Percentiles rank a stretch among this genome's conserved stretches.
These are phyloP conservation scores for Polyporus tsugae DNA, from an alignment of 1,284 basidiomycete species.

Conservation along the genomic window DNA sequence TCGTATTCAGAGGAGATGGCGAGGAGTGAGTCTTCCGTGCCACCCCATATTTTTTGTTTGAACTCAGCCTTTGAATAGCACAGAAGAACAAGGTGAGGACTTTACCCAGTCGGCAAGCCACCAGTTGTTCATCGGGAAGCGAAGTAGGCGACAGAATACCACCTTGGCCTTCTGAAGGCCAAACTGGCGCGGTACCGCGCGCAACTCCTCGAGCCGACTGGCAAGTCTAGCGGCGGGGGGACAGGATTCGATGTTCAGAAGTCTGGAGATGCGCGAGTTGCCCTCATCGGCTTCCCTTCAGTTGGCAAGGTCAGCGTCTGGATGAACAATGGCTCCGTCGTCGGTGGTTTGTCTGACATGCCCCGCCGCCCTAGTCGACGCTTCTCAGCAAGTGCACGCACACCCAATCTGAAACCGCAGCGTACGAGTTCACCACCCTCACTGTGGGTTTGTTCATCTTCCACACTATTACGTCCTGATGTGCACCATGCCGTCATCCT, in stretches of 20 bases:
- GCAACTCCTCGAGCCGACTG: conserved; percentile 86
- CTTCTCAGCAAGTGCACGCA: conserved; percentile 92
- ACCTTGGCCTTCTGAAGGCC: conserved; percentile 88
- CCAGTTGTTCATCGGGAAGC: conserved; percentile 19
- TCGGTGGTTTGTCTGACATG: conserved; percentile 5
- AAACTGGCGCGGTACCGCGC: conserved; percentile 93
- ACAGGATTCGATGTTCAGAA: conserved; percentile 96
- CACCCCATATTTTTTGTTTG: conserved; percentile 17
- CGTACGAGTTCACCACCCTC: conserved; percentile 96
- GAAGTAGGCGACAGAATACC: conserved; percentile 89
- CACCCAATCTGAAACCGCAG: conserved; percentile 88
- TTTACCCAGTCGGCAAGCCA: background rate
- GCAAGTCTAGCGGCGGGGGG: conserved; percentile 84
- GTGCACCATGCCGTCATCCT: conserved; percentile 20
- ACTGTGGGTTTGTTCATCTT: conserved; percentile 60
- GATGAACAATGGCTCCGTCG: background rate
- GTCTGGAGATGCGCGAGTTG: conserved; percentile 92
- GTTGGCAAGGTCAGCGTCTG: conserved; percentile 79
- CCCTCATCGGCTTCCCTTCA: conserved; percentile 93
- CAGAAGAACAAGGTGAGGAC: conserved; percentile 87
- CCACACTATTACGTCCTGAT: conserved; percentile 8
- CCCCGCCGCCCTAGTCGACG: conserved; percentile 70
- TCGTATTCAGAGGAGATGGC: conserved; percentile 87
- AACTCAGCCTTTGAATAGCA: conserved; percentile 53
- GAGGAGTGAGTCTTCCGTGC: conserved; percentile 68